Percentiles rank a stretch among this genome's conserved stretches.
Evolutionary conservation across 78 protist genomes (phyloP).

Genomic region (Capsaspora owczarzaki): DNA sequence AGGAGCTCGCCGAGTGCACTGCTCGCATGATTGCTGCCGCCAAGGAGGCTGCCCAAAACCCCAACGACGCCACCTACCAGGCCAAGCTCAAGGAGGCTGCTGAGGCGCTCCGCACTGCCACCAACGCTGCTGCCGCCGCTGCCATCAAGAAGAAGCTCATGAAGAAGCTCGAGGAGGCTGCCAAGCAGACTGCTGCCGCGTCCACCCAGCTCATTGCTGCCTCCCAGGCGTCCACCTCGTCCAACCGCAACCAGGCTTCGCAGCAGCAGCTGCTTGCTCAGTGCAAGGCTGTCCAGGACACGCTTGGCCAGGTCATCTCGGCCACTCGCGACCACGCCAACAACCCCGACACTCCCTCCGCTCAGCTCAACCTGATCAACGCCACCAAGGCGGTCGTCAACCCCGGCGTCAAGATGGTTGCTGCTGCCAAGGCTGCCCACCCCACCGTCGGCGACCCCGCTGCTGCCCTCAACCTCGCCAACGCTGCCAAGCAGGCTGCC

Average conservation of each 20-base stretch:
- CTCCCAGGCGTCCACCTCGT: background rate
- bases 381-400: background rate
- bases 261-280: slow-evolving; percentile 9
- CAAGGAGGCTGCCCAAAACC: slow-evolving; percentile 15
- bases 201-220: slow-evolving; percentile 26
- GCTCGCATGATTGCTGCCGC: background rate
- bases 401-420: slow-evolving; percentile 14
- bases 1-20: slow-evolving; percentile 5
- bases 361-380: slow-evolving; percentile 29
- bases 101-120: background rate
- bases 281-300: background rate
- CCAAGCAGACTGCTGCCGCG: slow-evolving; percentile 4
- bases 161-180: slow-evolving; percentile 2
- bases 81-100: background rate
- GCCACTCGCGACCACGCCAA: background rate
- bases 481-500: background rate
- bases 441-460: slow-evolving; percentile 34
- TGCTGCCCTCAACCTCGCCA: background rate
- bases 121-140: background rate
- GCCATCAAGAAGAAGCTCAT: background rate
- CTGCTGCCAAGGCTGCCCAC: slow-evolving; percentile 24
- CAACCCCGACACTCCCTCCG: slow-evolving; percentile 1
- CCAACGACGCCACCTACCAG: background rate
- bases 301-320: background rate
- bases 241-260: slow-evolving; percentile 21